phyloP scores from a whole-genome alignment of 1,139 yeast genomes.

The Nadsonia starkeyi-henricii region DNA sequence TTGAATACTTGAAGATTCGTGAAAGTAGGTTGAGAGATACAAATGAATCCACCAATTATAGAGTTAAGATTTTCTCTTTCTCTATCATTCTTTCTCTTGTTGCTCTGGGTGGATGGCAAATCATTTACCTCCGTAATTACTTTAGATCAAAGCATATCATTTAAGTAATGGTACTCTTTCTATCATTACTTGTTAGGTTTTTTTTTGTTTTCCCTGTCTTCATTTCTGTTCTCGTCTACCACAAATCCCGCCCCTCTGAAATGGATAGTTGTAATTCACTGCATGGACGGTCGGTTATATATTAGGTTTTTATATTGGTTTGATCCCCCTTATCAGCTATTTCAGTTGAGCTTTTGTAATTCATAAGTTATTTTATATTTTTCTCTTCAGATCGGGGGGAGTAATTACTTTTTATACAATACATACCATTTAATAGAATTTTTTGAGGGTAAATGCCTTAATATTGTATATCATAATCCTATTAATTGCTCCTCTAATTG shows the following conservation, averaged over 20 bases:
- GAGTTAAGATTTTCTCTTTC: constrained; percentile 71
- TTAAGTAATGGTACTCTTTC: constrained; percentile 23
- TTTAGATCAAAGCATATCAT: constrained; percentile 91
- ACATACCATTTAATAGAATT: not conserved
- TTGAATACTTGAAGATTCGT: constrained; percentile 71
- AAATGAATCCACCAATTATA: constrained; percentile 77
- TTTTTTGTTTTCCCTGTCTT: not conserved
- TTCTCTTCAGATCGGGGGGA: too few species aligned
- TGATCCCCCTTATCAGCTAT: too few species aligned
- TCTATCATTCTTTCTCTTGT: constrained; percentile 53
- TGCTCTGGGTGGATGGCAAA: constrained; percentile 82
- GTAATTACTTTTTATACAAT: not conserved
- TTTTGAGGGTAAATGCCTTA: too few species aligned
- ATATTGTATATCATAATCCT: not conserved
- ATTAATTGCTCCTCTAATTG: constrained; percentile 9
- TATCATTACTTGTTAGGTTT: not conserved
- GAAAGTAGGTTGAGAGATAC: constrained; percentile 92
- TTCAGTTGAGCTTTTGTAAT: too few species aligned
- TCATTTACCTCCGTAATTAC: constrained; percentile 79
- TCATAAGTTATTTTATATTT: too few species aligned
- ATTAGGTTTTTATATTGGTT: too few species aligned
- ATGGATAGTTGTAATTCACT: too few species aligned
- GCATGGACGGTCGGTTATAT: too few species aligned
- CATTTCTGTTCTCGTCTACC: too few species aligned
- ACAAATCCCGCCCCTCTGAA: too few species aligned